These are phyloP conservation scores for Paramecium caudatum DNA, from an alignment of 73 alveolate species.

Conservation along the genomic window DNA sequence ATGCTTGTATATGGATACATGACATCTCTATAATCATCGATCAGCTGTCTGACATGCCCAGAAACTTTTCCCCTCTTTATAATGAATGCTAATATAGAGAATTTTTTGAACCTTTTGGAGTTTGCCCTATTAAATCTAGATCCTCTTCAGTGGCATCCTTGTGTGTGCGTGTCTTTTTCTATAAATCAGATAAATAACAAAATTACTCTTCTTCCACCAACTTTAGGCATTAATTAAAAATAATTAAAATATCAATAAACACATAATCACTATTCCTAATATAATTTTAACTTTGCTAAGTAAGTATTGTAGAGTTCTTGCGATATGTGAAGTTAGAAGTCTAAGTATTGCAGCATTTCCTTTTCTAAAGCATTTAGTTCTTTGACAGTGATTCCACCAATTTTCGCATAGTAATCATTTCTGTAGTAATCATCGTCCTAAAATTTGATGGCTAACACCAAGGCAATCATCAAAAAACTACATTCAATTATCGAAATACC, in stretches of 20 bases:
- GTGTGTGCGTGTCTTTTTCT: constrained; percentile 77
- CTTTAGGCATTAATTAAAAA: constrained; percentile 76
- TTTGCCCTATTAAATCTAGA: constrained; percentile 55
- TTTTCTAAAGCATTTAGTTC: background rate
- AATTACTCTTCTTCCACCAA: constrained; percentile 76
- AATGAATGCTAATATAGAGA: constrained; percentile 51
- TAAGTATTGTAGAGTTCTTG: constrained; percentile 23
- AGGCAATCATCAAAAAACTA: constrained; percentile 22
- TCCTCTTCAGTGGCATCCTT: constrained; percentile 76
- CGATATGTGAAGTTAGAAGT: background rate
- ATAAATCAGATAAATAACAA: background rate
- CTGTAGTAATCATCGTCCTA: constrained; percentile 40
- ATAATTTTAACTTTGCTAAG: background rate
- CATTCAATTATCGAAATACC: background rate
- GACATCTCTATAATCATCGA: constrained; percentile 74
- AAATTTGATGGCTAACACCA: constrained; percentile 52
- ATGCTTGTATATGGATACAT: constrained; percentile 76
- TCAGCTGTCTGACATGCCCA: background rate
- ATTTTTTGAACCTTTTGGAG: constrained; percentile 60
- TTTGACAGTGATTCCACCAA: constrained; percentile 28
- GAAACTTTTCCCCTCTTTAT: constrained; percentile 72
- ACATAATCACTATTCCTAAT: constrained; percentile 15
- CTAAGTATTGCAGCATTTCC: background rate
- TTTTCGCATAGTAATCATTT: constrained; percentile 46
- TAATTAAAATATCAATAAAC: constrained; percentile 24